These are phyloP conservation scores for Diplocarpon rosae DNA, from an alignment of 2,329 filamentous ascomycete genomes.

Conservation along the genomic window DNA sequence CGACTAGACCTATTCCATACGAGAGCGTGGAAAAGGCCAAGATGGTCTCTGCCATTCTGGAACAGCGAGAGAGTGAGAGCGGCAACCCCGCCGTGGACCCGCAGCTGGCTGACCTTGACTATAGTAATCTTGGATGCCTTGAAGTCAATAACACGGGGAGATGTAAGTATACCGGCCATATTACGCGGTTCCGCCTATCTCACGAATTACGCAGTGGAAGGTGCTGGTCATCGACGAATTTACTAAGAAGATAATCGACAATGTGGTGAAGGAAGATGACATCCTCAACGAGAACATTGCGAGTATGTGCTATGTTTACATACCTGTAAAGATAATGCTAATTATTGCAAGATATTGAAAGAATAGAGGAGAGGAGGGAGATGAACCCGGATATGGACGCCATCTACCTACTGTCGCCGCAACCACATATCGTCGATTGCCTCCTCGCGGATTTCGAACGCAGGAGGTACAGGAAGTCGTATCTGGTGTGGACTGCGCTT, in stretches of 20 bases:
- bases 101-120: slow-evolving; percentile 11
- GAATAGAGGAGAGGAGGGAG: slow-evolving; percentile 76
- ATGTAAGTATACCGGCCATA: slow-evolving; percentile 48
- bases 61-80: slow-evolving; percentile 61
- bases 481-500: slow-evolving; percentile 75
- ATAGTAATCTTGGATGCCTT: slow-evolving; percentile 64
- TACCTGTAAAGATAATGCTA: slow-evolving; percentile 2
- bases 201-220: slow-evolving; percentile 63
- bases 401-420: slow-evolving; percentile 80
- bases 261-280: slow-evolving; percentile 88
- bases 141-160: slow-evolving; percentile 66
- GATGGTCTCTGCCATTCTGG: slow-evolving; percentile 82
- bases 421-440: slow-evolving; percentile 84
- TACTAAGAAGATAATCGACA: slow-evolving; percentile 78
- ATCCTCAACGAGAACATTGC: slow-evolving; percentile 95
- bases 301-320: slow-evolving; percentile 42
- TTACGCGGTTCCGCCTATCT: slow-evolving; percentile 6
- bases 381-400: slow-evolving; percentile 86
- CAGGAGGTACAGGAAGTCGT: slow-evolving; percentile 66
- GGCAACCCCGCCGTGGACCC: slow-evolving; percentile 1
- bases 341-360: slow-evolving; percentile 66
- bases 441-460: slow-evolving; percentile 86
- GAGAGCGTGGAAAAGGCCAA: slow-evolving; percentile 29
- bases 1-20: neutral
- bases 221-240: slow-evolving; percentile 79